Evolutionary conservation across 768 basidiomycete species (phyloP), one percentile per base, ranked within the genome.

Genomic region (Rhizopogon roseolus): DNA sequence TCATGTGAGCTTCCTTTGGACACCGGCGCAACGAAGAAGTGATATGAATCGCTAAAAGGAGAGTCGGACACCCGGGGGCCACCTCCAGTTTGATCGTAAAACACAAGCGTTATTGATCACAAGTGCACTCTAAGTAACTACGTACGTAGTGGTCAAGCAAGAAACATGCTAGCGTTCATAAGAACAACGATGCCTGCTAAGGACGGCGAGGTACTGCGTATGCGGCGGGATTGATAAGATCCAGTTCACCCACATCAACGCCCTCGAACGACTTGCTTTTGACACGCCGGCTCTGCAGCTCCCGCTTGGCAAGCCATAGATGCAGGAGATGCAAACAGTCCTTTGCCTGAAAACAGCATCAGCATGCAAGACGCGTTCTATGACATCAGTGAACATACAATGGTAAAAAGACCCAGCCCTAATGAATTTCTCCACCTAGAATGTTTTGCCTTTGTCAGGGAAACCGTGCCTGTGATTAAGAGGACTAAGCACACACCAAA

Each of bases 241-340:
- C 88, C 39, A 90, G 73, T 57, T 81, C 82, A 10, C 69, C 64
- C 41, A 81, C 60, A 61, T 90, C 88, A n/a, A 90, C 79, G 0
- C 86, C 86, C n/a, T 75, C 72, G 63, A 91, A 91, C 41, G 87
- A 81, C 55, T 80, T 77, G 62, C 77, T 86, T 69, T 83, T 87
- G 27, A 91, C 81, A 22, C 74, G 72, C 13, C 89, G 76, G 2
- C 81, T 82, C 63, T 86, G 81, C 5, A 90, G 71, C 62, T 91
- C 89, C 16, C 81, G 82, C 62, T 87, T 86, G 6, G 81, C 76
- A 5, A 90, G 76, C 71, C 80, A 87, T 6, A 88, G 73, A 60
- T 90, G 84, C 5, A 86, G 66, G 0, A 91, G 73, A 38, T 85
- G 78, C 1, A 88, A 41, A 48, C 82, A 82, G 54, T 90, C 89